Conservation (phyloP, 352 stramenopile genomes). For the Globisporangium acanthophoron region DNA sequence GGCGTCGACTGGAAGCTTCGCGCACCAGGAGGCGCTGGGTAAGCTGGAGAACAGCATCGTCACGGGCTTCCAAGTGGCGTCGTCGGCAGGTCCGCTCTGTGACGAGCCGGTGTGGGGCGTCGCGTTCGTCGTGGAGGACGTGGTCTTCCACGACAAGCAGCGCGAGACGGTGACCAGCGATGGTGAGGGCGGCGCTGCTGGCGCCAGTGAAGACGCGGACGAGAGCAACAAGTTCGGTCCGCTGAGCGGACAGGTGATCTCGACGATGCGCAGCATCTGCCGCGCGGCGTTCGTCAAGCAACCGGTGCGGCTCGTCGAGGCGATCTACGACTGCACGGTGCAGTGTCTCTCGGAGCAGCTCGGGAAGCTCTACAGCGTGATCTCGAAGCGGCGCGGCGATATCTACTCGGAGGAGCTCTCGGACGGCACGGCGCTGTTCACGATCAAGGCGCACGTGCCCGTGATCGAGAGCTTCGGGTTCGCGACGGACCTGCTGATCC, state of each 20-base stretch:
- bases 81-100: constrained; percentile 79
- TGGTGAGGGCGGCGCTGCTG: background rate
- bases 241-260: constrained; percentile 79
- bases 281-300: constrained; percentile 77
- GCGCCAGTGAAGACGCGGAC: constrained; percentile 17
- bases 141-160: constrained; percentile 47
- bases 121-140: constrained; percentile 81
- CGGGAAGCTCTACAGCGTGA: constrained; percentile 92
- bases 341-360: constrained; percentile 88
- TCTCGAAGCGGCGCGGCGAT: constrained; percentile 91
- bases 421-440: constrained; percentile 93
- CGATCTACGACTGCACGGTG: constrained; percentile 87
- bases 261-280: constrained; percentile 66
- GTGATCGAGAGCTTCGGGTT: constrained; percentile 94
- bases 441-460: constrained; percentile 90
- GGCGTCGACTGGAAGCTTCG: background rate
- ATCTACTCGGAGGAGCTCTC: constrained; percentile 85
- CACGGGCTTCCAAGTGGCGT: constrained; percentile 80
- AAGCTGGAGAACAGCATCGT: constrained; percentile 80
- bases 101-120: constrained; percentile 90
- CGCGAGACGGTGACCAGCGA: constrained; percentile 5
- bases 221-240: constrained; percentile 50
- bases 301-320: constrained; percentile 88
- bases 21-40: constrained; percentile 26
- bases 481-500: constrained; percentile 89